Base-by-base conservation (phyloP, 1,284 basidiomycete genomes). In the Rhodotorula sp. region DNA sequence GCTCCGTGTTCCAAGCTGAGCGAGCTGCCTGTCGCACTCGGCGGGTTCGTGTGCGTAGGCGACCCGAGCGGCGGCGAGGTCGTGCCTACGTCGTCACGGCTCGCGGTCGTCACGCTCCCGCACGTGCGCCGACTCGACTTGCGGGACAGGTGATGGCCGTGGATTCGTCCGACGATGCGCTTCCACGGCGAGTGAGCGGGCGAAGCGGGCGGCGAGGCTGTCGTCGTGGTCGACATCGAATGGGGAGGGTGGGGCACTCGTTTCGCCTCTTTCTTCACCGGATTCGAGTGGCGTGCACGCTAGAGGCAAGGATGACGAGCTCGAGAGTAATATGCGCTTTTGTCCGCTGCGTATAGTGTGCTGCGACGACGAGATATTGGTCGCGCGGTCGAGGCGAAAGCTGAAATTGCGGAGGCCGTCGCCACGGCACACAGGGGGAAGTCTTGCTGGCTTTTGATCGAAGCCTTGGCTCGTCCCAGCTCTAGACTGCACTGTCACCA, bases 141-240 rank as follows among this genome's bases (percentile, higher is more conserved):
- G 54, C 54, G 54, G 16, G 54, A 55, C 4, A 55, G 15, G 6
- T 28, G n/a, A 18, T 28, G 54, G 3, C 26, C 16, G 14, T 55
- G 54, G 6, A 73, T 63, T 1, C 66, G 21, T 19, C 68, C 68
- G 45, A 70, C 68, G 59, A 73, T 64, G 16, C 68, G 68, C 47
- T 68, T 70, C 71, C 71, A 73, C 21, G 71, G 71, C 14, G 68
- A 68, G n/a, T 52, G 60, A 31, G 45, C 38, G 28, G 59, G 59
- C 18, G 48, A 45, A 2, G 66, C 38, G 43, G 47, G 50, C 19
- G 55, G 47, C 14, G 63, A 43, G 14, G 47, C 26, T 1, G 45
- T n/a, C 26, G 38, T 58, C 31, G 34, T 58, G 34, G 56, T 43
- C 31, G 50, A 52, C 21, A 23, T 58, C 56, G 56, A 58, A 16